These are phyloP conservation scores for Sclerotinia nivalis DNA, from an alignment of 2,329 filamentous ascomycete species.

Conservation along the genomic window DNA sequence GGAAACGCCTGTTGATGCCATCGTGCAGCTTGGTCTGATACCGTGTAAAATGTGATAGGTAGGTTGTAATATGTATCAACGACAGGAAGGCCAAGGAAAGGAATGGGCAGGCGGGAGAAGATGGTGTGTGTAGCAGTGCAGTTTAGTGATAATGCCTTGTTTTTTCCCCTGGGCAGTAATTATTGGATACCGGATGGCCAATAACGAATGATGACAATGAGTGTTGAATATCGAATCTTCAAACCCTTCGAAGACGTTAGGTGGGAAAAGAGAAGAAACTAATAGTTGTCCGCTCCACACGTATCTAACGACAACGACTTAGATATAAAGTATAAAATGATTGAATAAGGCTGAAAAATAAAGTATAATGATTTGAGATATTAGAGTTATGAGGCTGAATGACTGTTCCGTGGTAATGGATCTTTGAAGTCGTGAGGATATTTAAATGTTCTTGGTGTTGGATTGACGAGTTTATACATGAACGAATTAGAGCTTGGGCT, in stretches of 20 bases:
- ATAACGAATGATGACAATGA: background rate
- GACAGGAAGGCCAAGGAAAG: background rate
- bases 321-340: slow-evolving; percentile 1
- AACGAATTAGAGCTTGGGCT: slow-evolving; percentile 8
- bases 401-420: background rate
- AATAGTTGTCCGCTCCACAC: background rate
- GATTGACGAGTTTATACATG: background rate
- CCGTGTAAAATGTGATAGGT: background rate
- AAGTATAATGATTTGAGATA: background rate
- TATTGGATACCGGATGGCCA: background rate
- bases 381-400: background rate
- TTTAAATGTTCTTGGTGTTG: slow-evolving; percentile 4
- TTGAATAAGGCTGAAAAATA: slow-evolving; percentile 1
- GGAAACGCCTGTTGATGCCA: slow-evolving; percentile 9
- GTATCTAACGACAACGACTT: background rate
- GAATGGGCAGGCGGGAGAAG: background rate
- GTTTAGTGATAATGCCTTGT: background rate
- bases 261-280: background rate
- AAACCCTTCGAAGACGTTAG: background rate
- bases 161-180: background rate
- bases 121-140: background rate
- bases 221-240: slow-evolving; percentile 1
- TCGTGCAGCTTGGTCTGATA: background rate
- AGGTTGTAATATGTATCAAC: background rate
- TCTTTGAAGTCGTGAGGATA: background rate